A percentile compares a stretch with the other conserved stretches of the same genome.
These are phyloP conservation scores for Trichoderma sp. DNA, from an alignment of 2,329 filamentous ascomycete genomes.

Conservation along the genomic window DNA sequence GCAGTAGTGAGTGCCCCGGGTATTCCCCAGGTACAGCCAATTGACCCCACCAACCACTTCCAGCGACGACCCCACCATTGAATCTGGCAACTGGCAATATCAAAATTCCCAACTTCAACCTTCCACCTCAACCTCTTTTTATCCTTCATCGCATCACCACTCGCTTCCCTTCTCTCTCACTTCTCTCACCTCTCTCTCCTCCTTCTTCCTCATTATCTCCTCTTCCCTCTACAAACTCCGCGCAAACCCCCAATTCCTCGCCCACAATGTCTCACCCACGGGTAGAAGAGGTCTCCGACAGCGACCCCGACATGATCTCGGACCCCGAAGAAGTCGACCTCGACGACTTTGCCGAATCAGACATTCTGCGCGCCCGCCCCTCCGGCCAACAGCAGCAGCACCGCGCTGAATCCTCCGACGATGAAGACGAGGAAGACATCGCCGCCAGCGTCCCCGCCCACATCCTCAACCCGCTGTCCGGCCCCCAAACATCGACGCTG, in stretches of 20 bases:
- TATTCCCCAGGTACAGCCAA: not conserved
- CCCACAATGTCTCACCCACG: constrained; percentile 75
- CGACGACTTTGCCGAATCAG: constrained; percentile 59
- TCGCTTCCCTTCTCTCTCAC: not conserved
- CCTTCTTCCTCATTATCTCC: not conserved
- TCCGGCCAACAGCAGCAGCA: constrained; percentile 28
- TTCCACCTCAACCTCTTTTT: not conserved
- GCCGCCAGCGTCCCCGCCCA: constrained; percentile 23
- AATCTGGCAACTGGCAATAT: constrained; percentile 3
- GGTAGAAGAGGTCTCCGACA: constrained; percentile 91
- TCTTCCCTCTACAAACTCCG: not conserved
- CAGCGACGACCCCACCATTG: constrained; percentile 5
- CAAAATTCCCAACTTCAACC: constrained; percentile 8
- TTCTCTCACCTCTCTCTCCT: not conserved
- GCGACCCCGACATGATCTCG: constrained; percentile 62
- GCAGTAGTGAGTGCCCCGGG: not conserved
- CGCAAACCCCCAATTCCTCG: not conserved
- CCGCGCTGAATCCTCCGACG: constrained; percentile 28
- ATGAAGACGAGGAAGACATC: constrained; percentile 26
- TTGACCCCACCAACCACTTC: not conserved
- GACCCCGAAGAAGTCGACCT: constrained; percentile 90
- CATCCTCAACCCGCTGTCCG: constrained; percentile 33
- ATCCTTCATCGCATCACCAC: not conserved
- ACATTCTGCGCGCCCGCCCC: constrained; percentile 53
- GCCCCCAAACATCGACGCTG: constrained; percentile 33